These are phyloP conservation scores for Zygnema circumcarinatum DNA, from an alignment of 139 green algal species.

Conservation along the genomic window DNA sequence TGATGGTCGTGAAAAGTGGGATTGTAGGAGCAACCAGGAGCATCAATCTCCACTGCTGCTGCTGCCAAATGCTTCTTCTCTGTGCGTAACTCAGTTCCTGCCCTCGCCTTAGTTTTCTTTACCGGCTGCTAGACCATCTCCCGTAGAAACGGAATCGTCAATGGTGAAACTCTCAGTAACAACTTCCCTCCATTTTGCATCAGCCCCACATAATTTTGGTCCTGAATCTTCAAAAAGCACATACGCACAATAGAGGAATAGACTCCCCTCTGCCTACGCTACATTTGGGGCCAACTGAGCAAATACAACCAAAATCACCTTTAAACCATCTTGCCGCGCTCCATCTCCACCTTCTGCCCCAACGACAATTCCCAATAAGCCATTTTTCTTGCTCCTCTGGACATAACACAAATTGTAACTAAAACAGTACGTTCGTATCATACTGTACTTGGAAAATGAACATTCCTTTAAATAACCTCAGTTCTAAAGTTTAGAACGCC, in stretches of 20 bases:
- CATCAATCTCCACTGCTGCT: constrained; percentile 73
- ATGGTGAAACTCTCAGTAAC: background rate
- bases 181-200: background rate
- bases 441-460: no score
- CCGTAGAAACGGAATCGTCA: no score
- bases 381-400: background rate
- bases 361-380: background rate
- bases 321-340: no score
- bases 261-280: no score
- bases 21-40: constrained; percentile 86
- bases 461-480: background rate
- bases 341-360: background rate
- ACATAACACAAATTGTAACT: background rate
- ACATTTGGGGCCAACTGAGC: no score
- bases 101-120: no score
- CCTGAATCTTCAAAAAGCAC: background rate
- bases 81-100: background rate
- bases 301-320: no score
- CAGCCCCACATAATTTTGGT: background rate
- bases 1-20: constrained; percentile 69
- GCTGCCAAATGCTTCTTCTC: background rate
- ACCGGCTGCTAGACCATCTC: no score
- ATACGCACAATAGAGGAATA: no score
- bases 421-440: background rate
- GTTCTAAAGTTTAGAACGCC: background rate